A percentile compares a stretch with the other conserved stretches of the same genome.
Conservation (phyloP, 179 eudicot genomes). For the Beta lomatogona region DNA sequence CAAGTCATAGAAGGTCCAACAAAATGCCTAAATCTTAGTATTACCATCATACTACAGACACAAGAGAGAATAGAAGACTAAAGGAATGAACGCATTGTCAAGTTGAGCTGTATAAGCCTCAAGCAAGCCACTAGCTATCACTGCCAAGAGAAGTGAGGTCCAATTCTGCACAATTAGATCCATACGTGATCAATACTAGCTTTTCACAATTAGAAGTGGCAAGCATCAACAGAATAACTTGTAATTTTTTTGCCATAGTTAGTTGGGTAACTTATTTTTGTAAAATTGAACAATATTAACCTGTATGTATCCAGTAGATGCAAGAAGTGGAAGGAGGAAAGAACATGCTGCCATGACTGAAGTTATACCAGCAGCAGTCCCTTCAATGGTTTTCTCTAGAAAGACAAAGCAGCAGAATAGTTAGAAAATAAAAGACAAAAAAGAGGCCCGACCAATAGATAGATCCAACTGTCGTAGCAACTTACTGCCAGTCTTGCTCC, state of each 20-base stretch:
- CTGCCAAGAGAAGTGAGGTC: conserved; percentile 85
- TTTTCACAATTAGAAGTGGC: too few species aligned
- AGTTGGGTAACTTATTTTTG: background rate
- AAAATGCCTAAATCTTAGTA: background rate
- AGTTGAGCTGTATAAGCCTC: conserved; percentile 99
- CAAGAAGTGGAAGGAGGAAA: conserved; percentile 77
- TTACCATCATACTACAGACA: conserved; percentile 41
- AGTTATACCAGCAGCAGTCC: conserved; percentile 98
- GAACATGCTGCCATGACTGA: conserved; percentile 88
- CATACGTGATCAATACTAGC: background rate
- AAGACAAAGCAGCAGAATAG: conserved; percentile 4
- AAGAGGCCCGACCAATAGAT: conserved; percentile 8
- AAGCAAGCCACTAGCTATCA: conserved; percentile 85
- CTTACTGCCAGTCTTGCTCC: conserved; percentile 98
- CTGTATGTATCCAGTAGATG: conserved; percentile 76
- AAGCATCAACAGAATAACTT: background rate
- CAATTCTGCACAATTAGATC: conserved; percentile 62
- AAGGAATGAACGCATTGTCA: conserved; percentile 97
- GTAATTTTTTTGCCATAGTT: background rate
- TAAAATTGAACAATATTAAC: conserved; percentile 19
- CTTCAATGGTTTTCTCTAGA: conserved; percentile 93
- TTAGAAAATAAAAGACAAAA: background rate
- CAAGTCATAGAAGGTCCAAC: conserved; percentile 3
- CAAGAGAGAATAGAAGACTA: conserved; percentile 87
- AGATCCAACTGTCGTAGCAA: conserved; percentile 13